Base-by-base conservation (phyloP, 2,329 filamentous ascomycete genomes). In the Diaporthe helianthi region DNA sequence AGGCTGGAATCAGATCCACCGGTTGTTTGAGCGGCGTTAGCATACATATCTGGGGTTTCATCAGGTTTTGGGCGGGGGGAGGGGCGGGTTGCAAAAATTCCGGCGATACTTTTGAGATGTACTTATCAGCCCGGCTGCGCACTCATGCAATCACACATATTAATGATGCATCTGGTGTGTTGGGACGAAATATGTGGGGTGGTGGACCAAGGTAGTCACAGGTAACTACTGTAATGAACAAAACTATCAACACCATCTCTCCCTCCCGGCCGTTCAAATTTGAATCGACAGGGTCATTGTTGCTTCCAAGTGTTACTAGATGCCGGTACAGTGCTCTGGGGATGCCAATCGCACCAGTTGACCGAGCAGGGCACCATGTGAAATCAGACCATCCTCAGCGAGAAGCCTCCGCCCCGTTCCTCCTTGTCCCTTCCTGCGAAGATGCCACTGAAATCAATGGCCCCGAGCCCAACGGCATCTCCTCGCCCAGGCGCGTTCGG, bases 401-500 rank as follows among this genome's bases (percentile, higher is more conserved):
- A 86, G 80, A 89, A 92, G 10, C 90, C 88, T 41, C 87, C 90
- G 4, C 90, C 90, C 64, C 83, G 83, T 76, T 90, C 89, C 76
- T 91, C 90, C 72, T 83, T 86, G 65, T 90, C 86, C 41, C 89
- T 84, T 2, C 88, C 87, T 13, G 88, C 86, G 78, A 94, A 93
- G 47, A 94, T 90, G 72, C 90, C 87, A 66, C 87, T 90, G 75
- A 93, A 90, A 78, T 94, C 92, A 13, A 86, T 82, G 2, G 83
- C 81, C 0, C 85, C 84, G 3, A 89, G 74, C 5, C 84, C 82
- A 2, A 88, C 88, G 69, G 87, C 87, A 63, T 92, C 89, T 0
- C 94, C 94, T 38, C 95, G 85, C 47, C 87, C 88, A 0, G 96
- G 96, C 8, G 96, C 96, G 78, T 94, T 90, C 1, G 96, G 96